phyloP scores from a whole-genome alignment of 495 filamentous ascomycete genomes.

The Bryoglossum gracile region DNA sequence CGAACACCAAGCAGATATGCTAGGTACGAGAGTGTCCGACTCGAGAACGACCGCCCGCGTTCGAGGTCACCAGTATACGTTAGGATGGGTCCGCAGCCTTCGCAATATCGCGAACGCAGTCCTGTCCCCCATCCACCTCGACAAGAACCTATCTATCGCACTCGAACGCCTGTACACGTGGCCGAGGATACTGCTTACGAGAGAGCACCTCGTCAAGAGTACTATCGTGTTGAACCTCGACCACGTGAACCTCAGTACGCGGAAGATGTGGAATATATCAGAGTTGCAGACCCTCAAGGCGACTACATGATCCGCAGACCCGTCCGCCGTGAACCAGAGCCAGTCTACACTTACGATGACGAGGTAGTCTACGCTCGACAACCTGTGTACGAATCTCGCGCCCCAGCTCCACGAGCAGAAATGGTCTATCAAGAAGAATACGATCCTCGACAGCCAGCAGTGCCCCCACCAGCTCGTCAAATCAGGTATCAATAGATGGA shows the following conservation, averaged over 20 bases:
- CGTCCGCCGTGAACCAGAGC: constrained; percentile 25
- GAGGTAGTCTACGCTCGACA: constrained; percentile 15
- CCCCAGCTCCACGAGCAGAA: constrained; percentile 19
- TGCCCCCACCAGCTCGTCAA: constrained; percentile 16
- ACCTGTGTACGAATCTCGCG: constrained; percentile 21
- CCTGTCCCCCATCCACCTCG: constrained; percentile 10
- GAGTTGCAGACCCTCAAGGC: constrained; percentile 36
- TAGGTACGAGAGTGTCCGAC: constrained; percentile 26
- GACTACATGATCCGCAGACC: constrained; percentile 40
- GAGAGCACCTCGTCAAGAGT: constrained; percentile 26
- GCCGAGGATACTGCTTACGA: constrained; percentile 18
- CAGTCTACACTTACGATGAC: constrained; percentile 23
- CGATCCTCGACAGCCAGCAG: constrained; percentile 30
- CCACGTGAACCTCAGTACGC: constrained; percentile 27
- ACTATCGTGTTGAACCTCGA: constrained; percentile 27
- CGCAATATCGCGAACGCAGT: constrained; percentile 14
- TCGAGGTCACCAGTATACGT: constrained; percentile 30
- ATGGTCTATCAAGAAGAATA: constrained; percentile 33
- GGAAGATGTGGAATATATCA: constrained; percentile 36
- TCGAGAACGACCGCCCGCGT: constrained; percentile 25
- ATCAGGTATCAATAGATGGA: constrained; percentile 19
- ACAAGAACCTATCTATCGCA: constrained; percentile 19
- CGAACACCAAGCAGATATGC: constrained; percentile 25
- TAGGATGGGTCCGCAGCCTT: constrained; percentile 15
- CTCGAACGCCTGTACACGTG: constrained; percentile 11